Evolutionary conservation across 345 rosid species (phyloP).

Genomic region (Citrus hindsii): DNA sequence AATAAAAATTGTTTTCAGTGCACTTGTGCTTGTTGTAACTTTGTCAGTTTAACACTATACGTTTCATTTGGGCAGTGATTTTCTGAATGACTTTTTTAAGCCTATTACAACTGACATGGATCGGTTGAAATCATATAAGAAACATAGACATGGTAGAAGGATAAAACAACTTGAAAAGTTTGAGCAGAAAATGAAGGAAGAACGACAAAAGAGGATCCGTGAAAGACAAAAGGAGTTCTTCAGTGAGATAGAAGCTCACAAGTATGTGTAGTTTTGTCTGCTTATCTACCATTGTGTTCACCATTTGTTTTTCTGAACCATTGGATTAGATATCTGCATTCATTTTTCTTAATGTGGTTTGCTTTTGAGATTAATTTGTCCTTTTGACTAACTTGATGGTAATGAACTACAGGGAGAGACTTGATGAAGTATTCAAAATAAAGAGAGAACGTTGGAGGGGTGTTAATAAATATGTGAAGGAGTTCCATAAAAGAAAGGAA

Average conservation of each 20-base stretch:
- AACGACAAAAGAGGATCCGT: constrained; percentile 88
- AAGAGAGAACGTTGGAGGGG: constrained; percentile 92
- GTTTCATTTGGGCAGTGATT: constrained; percentile 52
- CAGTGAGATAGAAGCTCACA: constrained; percentile 86
- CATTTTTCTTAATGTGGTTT: background rate
- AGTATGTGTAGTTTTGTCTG: constrained; percentile 37
- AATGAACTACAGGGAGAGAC: constrained; percentile 62
- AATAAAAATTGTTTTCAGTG: background rate
- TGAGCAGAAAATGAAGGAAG: constrained; percentile 94
- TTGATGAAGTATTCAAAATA: constrained; percentile 74
- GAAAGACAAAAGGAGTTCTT: constrained; percentile 97
- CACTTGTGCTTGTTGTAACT: background rate
- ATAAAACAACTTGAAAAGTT: constrained; percentile 76
- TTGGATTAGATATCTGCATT: constrained; percentile 1
- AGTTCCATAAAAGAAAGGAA: constrained; percentile 90
- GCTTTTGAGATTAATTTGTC: background rate
- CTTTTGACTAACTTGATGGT: constrained; percentile 23
- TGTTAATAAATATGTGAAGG: constrained; percentile 81
- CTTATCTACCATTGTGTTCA: background rate
- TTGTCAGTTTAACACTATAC: constrained; percentile 11
- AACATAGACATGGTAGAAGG: constrained; percentile 89
- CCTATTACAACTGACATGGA: constrained; percentile 72
- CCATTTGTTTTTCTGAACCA: constrained; percentile 2
- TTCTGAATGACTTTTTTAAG: constrained; percentile 74
- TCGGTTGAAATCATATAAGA: constrained; percentile 67